phyloP scores from a whole-genome alignment of 108 stramenopile genomes.

The Skeletonema menzelii region DNA sequence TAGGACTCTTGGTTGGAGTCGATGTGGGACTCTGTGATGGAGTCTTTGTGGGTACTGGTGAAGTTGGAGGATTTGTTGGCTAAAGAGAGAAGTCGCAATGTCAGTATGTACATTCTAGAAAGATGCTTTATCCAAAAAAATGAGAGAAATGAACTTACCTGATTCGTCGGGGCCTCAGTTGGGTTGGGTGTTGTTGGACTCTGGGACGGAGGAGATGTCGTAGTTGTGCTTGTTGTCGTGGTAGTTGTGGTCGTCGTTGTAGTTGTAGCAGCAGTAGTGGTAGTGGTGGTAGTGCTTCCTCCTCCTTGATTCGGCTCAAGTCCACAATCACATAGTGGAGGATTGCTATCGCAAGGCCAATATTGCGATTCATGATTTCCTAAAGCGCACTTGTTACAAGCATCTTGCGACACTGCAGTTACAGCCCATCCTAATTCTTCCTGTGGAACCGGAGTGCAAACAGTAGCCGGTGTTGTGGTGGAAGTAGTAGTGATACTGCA shows the following conservation, averaged over 20 bases:
- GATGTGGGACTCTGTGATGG: neutral
- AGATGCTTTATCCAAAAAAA: neutral
- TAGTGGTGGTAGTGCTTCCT: neutral
- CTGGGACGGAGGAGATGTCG: neutral
- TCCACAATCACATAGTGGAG: constrained; percentile 5
- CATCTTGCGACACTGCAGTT: constrained; percentile 4
- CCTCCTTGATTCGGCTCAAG: neutral
- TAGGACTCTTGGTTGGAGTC: neutral
- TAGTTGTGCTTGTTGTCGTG: neutral
- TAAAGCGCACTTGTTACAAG: constrained; percentile 7
- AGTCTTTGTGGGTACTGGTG: neutral
- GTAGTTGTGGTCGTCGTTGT: neutral
- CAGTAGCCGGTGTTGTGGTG: constrained; percentile 7
- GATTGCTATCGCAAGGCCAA: constrained; percentile 15
- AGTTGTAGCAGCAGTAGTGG: neutral
- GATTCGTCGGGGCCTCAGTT: constrained; percentile 3
- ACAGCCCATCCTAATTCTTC: constrained; percentile 7
- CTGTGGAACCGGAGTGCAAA: constrained; percentile 8
- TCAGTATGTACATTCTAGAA: neutral
- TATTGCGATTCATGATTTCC: constrained; percentile 4
- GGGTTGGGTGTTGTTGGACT: constrained; percentile 6
- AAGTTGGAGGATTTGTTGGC: neutral
- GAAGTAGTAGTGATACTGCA: constrained; percentile 14
- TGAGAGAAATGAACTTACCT: neutral
- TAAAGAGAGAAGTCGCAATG: neutral